These are phyloP conservation scores for Peronospora farinosa DNA, from an alignment of 352 stramenopile species.

Conservation along the genomic window DNA sequence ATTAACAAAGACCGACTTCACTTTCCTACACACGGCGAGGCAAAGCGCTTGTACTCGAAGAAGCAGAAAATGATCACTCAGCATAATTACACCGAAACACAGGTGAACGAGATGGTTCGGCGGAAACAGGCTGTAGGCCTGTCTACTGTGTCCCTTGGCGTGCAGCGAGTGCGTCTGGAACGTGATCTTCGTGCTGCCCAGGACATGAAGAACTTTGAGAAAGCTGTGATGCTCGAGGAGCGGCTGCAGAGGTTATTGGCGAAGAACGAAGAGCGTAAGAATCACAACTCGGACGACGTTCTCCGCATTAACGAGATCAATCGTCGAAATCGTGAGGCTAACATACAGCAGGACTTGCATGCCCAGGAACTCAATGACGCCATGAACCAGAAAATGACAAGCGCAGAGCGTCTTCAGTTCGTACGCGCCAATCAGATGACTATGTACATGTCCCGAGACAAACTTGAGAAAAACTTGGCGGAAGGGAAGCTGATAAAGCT, in stretches of 20 bases:
- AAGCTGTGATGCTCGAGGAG: conserved; percentile 67
- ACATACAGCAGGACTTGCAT: conserved; percentile 78
- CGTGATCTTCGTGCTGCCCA: conserved; percentile 70
- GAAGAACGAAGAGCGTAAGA: conserved; percentile 64
- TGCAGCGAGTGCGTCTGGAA: conserved; percentile 75
- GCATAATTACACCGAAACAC: conserved; percentile 71
- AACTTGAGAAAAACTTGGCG: conserved; percentile 75
- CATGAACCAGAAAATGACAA: conserved; percentile 76
- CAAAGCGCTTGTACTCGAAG: conserved; percentile 49
- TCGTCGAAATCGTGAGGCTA: conserved; percentile 67
- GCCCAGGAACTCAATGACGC: conserved; percentile 65
- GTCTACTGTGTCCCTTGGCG: conserved; percentile 58
- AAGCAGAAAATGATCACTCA: conserved; percentile 68
- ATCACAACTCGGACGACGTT: conserved; percentile 74
- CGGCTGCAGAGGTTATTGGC: conserved; percentile 52
- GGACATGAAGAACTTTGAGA: conserved; percentile 85
- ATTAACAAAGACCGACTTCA: conserved; percentile 74
- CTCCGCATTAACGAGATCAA: conserved; percentile 85
- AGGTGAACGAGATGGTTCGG: conserved; percentile 76
- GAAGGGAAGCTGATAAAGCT: conserved; percentile 70
- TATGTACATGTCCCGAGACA: conserved; percentile 80
- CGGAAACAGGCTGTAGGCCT: conserved; percentile 63
- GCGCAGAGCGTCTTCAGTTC: conserved; percentile 75
- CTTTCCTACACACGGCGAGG: conserved; percentile 66
- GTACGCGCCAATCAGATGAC: conserved; percentile 78